Conservation (phyloP, 768 basidiomycete species). For the Cubamyces sp. region DNA sequence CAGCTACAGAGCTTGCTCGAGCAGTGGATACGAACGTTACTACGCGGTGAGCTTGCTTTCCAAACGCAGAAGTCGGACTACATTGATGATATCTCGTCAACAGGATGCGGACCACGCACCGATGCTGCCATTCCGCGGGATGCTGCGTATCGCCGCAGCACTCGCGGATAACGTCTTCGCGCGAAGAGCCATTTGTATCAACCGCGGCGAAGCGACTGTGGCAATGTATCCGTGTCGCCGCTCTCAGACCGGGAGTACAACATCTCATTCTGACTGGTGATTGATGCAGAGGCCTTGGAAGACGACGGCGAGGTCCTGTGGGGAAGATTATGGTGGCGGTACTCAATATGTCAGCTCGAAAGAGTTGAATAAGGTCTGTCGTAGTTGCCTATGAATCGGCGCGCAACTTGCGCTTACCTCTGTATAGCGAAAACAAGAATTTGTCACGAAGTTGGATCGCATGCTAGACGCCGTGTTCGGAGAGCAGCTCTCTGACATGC, state of each 20-base stretch:
- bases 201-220: background rate
- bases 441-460: background rate
- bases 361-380: background rate
- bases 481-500: background rate
- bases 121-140: background rate
- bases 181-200: background rate
- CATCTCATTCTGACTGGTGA: background rate
- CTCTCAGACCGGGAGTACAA: no score
- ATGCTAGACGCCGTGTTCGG: constrained; percentile 9
- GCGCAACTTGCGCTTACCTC: background rate
- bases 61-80: background rate
- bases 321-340: background rate
- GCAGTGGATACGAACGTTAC: background rate
- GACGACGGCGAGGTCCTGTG: background rate
- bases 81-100: background rate
- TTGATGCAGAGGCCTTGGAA: background rate
- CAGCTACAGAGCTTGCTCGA: background rate
- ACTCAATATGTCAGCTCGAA: background rate
- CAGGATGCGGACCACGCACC: constrained; percentile 1
- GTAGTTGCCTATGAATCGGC: background rate
- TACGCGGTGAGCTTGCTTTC: background rate
- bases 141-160: background rate
- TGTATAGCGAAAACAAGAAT: background rate
- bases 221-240: background rate
- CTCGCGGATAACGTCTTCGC: background rate